Base-by-base conservation (phyloP, 306 rosid species). In the Begonia peltatifolia region DNA sequence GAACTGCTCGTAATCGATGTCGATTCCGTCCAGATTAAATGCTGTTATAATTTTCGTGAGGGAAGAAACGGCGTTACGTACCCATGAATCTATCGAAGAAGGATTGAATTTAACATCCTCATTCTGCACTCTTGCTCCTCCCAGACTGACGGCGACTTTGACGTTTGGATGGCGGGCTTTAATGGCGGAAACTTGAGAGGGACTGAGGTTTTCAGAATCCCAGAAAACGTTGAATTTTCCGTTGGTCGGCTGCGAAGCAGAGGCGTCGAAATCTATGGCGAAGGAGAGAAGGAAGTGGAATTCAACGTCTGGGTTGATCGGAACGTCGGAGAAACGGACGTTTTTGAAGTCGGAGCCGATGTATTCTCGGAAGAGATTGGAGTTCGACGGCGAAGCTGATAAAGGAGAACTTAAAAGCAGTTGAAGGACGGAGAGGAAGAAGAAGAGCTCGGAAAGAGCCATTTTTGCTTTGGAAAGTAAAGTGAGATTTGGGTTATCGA, bases 201-300 rank as follows among this genome's bases (percentile, higher is more conserved):
- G 84, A 63, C 63, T 61, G 11, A 87, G 96, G 50, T 87, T 84
- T 1, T 46, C 1, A 0, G 80, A 42, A 56, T 84, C 93, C 93
- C 94, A 87, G 38, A 81, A 87, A 36, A 81, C 46, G 55, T 79
- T 77, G 65, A 84, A 84, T 0, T 73, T 74, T 41, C 96, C 94
- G 8, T 81, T 67, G 41, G 94, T 87, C 20, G 89, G 76, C 12
- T 87, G 67, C 8, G 82, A 63, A 16, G 77, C 68, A 1, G 94
- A 84, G 9, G 77, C 9, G 42, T 84, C 92, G 1, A 74, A 87
- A 57, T 87, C 94, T 0, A 84, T 81, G 6, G 85, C 84, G 14
- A 87, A 87, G 44, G 96, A 79, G 46, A 81, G 83, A 41, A 87
- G 60, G 87, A 84, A 87, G 65, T 84, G 87, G 66, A 84, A 79